Conservation (phyloP, 495 filamentous ascomycete genomes). For the Aspergillus egyptiacus region DNA sequence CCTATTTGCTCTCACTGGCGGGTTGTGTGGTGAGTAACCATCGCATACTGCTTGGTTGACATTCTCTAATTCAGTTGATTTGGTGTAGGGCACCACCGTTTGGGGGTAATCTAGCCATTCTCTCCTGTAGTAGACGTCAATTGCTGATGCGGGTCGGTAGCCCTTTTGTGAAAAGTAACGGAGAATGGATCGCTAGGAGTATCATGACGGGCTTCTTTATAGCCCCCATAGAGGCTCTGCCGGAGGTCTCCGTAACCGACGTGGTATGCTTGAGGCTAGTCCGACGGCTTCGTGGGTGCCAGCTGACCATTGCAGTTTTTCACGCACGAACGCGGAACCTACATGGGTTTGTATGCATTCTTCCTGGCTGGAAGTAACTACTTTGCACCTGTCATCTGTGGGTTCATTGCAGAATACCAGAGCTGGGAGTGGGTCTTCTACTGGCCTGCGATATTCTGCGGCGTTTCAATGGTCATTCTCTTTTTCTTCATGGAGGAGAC, state of each 20-base stretch:
- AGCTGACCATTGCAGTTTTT: conserved; percentile 43
- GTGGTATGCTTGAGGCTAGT: conserved; percentile 31
- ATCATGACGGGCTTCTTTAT: conserved; percentile 59
- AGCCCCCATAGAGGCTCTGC: conserved; percentile 58
- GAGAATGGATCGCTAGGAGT: conserved; percentile 60
- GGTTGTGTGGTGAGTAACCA: conserved; percentile 40
- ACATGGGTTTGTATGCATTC: conserved; percentile 60
- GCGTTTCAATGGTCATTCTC: conserved; percentile 48
- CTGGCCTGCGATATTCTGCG: conserved; percentile 59
- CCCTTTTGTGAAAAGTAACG: conserved; percentile 41
- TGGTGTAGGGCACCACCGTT: conserved; percentile 26
- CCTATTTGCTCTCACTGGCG: conserved; percentile 54
- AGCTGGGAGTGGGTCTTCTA: conserved; percentile 62
- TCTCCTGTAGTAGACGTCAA: background rate
- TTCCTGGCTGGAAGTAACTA: conserved; percentile 59
- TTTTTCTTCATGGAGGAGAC: conserved; percentile 70
- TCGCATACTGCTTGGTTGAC: background rate
- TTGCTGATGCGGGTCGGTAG: conserved; percentile 13
- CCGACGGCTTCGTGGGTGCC: background rate
- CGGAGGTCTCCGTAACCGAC: conserved; percentile 57
- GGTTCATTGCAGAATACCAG: conserved; percentile 61
- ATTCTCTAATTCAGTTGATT: background rate
- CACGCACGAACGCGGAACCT: conserved; percentile 58
- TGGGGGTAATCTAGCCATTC: conserved; percentile 33
- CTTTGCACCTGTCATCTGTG: conserved; percentile 58